Conservation (phyloP, 306 rosid genomes). For the Trifolium dubium region DNA sequence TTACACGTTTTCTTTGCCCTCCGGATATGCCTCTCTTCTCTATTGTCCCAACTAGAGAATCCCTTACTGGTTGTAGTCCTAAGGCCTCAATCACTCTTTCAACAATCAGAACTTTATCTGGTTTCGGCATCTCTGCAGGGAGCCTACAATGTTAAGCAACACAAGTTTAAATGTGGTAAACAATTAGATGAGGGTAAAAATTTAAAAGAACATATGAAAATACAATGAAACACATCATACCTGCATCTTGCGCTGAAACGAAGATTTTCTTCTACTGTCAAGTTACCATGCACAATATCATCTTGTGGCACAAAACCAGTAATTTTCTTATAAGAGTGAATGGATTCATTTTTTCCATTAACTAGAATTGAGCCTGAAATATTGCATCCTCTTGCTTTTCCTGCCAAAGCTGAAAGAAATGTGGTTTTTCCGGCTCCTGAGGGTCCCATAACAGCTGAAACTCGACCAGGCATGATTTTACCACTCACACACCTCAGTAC, state of each 20-base stretch:
- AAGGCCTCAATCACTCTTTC: constrained; percentile 75
- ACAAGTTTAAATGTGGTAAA: constrained; percentile 33
- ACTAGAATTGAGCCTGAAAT: constrained; percentile 66
- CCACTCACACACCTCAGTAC: constrained; percentile 73
- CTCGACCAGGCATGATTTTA: constrained; percentile 76
- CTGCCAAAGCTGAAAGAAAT: constrained; percentile 79
- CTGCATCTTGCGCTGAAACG: constrained; percentile 92
- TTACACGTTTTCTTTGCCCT: constrained; percentile 74
- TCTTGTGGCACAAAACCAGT: constrained; percentile 90
- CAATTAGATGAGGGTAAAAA: constrained; percentile 24
- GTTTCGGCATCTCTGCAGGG: constrained; percentile 65
- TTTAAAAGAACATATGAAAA: neutral
- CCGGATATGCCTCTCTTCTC: constrained; percentile 78
- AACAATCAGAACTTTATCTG: constrained; percentile 77
- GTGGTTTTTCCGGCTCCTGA: constrained; percentile 95
- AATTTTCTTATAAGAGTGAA: constrained; percentile 69
- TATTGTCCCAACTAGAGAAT: constrained; percentile 77
- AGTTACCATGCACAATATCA: constrained; percentile 87
- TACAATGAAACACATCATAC: constrained; percentile 39
- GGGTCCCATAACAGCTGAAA: constrained; percentile 92
- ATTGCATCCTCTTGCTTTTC: constrained; percentile 72
- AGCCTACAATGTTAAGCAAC: constrained; percentile 49
- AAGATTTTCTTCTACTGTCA: constrained; percentile 91
- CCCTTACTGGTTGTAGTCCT: constrained; percentile 70
- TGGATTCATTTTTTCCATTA: constrained; percentile 72